A percentile compares a stretch with the other conserved stretches of the same genome.
phyloP scores from a whole-genome alignment of 2,329 filamentous ascomycete species.

The Microdochium trichocladiopsis region DNA sequence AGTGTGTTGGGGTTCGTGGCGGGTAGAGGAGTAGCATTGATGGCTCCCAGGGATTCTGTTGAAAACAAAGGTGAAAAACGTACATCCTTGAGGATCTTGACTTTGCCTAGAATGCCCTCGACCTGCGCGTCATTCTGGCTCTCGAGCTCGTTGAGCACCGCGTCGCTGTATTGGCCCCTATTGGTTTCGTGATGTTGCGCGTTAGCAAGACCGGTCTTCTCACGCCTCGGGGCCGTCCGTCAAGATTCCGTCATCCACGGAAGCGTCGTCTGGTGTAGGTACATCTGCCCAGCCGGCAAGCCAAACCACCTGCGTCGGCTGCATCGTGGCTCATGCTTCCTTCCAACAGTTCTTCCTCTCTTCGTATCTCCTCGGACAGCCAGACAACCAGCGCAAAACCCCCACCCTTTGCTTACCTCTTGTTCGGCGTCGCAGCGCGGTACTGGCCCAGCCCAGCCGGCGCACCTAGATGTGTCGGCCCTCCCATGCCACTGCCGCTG shows the following conservation, averaged over 20 bases:
- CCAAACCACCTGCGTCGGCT: too few species aligned
- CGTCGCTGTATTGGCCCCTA: constrained; percentile 87
- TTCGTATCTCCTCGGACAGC: too few species aligned
- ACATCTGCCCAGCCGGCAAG: too few species aligned
- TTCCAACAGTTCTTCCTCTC: too few species aligned
- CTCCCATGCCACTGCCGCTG: constrained; percentile 16
- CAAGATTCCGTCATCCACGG: too few species aligned
- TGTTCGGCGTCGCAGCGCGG: constrained; percentile 65
- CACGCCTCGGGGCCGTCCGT: not conserved
- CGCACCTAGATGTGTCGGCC: constrained; percentile 15
- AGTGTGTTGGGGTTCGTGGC: not conserved
- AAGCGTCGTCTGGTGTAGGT: too few species aligned
- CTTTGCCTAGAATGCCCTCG: constrained; percentile 85
- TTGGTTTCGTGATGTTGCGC: not conserved
- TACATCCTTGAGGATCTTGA: constrained; percentile 83
- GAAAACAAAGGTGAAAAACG: constrained; percentile 20
- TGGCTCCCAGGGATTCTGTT: too few species aligned
- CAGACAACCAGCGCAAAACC: too few species aligned
- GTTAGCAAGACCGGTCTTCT: not conserved
- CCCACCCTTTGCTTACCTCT: constrained; percentile 47
- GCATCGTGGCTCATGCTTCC: too few species aligned
- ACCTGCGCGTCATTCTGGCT: constrained; percentile 91
- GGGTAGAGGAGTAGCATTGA: not conserved
- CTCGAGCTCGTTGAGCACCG: constrained; percentile 87
- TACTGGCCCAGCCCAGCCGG: constrained; percentile 28